Conservation (phyloP, 78 protist genomes). For the Paratrimastix pyriformis region DNA sequence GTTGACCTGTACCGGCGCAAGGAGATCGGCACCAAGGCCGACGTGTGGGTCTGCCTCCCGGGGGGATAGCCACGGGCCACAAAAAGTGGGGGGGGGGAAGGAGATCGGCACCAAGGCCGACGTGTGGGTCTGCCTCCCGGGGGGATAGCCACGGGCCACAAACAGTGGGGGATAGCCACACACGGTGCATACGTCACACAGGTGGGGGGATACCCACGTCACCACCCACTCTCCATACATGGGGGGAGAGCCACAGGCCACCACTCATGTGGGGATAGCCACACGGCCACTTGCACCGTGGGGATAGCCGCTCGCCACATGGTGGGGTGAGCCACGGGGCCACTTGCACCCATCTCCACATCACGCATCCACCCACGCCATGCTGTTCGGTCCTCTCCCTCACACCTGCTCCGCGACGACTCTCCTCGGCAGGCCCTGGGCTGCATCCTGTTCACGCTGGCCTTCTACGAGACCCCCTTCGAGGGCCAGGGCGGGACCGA, state of each 20-base stretch:
- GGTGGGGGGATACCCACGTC: no score
- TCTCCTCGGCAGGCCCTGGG: constrained; percentile 54
- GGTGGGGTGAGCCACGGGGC: no score
- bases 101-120: constrained; percentile 53
- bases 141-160: no score
- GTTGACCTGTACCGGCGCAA: constrained; percentile 56
- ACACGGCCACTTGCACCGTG: no score
- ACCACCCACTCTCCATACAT: neutral
- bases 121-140: no score
- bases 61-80: no score
- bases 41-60: constrained; percentile 67
- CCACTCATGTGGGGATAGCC: no score
- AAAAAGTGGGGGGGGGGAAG: constrained; percentile 12
- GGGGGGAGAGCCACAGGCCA: neutral
- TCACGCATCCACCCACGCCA: no score
- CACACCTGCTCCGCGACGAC: no score
- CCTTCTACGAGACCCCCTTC: constrained; percentile 48
- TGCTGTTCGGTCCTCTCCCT: no score
- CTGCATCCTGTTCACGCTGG: constrained; percentile 51
- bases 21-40: constrained; percentile 49
- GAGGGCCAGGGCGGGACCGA: constrained; percentile 43
- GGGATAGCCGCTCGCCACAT: no score
- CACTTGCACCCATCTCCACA: no score
- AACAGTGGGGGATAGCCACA: constrained; percentile 27
- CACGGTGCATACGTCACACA: constrained; percentile 60